phyloP scores from a whole-genome alignment of 176 grass and related monocot species.

The Carex littledalei region DNA sequence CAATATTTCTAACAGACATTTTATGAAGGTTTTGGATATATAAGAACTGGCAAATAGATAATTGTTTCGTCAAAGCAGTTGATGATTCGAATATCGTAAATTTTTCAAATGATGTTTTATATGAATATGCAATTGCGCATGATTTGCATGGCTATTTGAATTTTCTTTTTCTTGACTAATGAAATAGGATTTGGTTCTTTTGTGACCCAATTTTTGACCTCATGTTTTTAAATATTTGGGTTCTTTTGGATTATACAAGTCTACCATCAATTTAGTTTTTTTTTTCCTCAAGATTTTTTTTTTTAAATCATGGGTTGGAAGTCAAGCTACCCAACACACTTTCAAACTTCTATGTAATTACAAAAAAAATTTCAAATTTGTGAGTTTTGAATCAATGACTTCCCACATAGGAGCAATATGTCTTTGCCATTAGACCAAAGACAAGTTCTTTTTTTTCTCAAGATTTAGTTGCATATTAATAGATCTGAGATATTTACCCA shows the following conservation, averaged over 20 bases:
- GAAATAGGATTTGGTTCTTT: no score
- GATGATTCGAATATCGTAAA: neutral
- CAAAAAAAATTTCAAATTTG: rapidly evolving
- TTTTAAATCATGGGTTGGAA: no score
- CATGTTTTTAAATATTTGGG: neutral
- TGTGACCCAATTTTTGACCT: neutral
- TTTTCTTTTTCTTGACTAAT: neutral
- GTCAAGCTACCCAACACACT: no score
- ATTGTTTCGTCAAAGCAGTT: neutral
- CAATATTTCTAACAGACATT: neutral
- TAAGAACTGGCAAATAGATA: neutral
- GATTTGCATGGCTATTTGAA: neutral
- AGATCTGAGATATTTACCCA: neutral
- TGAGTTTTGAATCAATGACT: no score
- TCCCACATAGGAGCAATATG: no score
- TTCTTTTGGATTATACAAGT: neutral
- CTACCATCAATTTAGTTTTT: neutral
- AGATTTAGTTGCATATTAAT: neutral
- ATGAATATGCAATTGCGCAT: neutral
- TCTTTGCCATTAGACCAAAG: no score
- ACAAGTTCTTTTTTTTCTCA: no score
- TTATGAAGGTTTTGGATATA: neutral
- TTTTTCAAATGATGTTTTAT: neutral
- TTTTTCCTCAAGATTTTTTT: neutral
- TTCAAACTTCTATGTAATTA: no score